Conservation (phyloP, 495 filamentous ascomycete species). For the Schizothecium vesticola region DNA sequence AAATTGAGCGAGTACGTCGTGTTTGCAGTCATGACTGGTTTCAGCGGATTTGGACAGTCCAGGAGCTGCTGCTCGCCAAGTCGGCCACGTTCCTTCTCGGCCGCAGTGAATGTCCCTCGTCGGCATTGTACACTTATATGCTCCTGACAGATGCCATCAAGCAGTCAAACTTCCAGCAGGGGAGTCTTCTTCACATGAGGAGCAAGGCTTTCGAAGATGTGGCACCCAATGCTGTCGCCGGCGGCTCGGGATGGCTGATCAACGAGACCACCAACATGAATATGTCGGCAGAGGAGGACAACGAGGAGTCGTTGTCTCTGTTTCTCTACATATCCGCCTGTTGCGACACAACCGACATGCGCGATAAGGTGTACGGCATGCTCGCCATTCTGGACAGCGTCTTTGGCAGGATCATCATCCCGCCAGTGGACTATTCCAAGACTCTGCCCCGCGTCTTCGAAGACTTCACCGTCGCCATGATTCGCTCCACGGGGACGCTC, state of each 20-base stretch:
- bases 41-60: not conserved
- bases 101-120: not conserved
- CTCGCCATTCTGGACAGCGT: not conserved
- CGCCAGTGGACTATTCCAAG: not conserved
- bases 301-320: not conserved
- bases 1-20: not conserved
- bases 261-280: not conserved
- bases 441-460: not conserved
- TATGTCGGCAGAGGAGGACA: not conserved
- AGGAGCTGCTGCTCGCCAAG: not conserved
- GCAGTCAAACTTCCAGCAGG: not conserved
- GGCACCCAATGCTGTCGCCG: not conserved
- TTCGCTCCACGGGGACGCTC: not conserved
- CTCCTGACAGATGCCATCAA: not conserved
- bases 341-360: not conserved
- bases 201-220: not conserved
- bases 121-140: not conserved
- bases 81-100: not conserved
- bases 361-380: constrained; percentile 5
- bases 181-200: not conserved
- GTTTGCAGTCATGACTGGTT: not conserved
- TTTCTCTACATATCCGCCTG: not conserved
- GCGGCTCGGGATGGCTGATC: not conserved
- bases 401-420: not conserved
- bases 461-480: not conserved